Evolutionary conservation across 1,284 basidiomycete genomes (phyloP).

Genomic region (Fomitopsis schrenkii): DNA sequence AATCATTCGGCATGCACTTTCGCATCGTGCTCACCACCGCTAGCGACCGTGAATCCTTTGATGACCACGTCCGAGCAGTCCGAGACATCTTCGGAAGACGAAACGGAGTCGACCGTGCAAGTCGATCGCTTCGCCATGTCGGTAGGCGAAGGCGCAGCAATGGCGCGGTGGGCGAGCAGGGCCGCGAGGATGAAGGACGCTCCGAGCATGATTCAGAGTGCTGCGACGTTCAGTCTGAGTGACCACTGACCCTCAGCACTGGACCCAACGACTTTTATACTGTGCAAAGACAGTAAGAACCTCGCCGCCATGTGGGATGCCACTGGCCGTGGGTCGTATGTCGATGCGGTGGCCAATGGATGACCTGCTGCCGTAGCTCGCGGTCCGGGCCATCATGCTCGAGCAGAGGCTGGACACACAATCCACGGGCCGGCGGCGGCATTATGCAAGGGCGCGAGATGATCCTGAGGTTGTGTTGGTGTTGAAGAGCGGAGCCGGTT

Average conservation of each 20-base stretch:
- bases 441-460: neutral
- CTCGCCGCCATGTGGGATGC: neutral
- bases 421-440: neutral
- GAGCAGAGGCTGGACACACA: neutral
- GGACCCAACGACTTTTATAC: neutral
- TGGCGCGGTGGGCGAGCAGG: neutral
- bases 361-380: neutral
- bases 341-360: neutral
- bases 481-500: neutral
- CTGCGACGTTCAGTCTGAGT: neutral
- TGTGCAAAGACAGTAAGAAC: neutral
- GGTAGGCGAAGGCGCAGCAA: neutral
- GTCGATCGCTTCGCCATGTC: neutral
- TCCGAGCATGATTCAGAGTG: neutral
- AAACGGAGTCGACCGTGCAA: conserved; percentile 1
- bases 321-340: neutral
- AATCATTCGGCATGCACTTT: neutral
- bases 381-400: neutral
- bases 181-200: neutral
- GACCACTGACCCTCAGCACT: neutral
- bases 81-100: neutral
- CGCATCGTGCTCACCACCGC: neutral
- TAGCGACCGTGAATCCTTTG: neutral
- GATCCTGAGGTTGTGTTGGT: neutral
- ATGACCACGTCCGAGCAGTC: neutral